These are phyloP conservation scores for Eragrostis curvula DNA, from an alignment of 176 grass and related monocot genomes.

Conservation along the genomic window DNA sequence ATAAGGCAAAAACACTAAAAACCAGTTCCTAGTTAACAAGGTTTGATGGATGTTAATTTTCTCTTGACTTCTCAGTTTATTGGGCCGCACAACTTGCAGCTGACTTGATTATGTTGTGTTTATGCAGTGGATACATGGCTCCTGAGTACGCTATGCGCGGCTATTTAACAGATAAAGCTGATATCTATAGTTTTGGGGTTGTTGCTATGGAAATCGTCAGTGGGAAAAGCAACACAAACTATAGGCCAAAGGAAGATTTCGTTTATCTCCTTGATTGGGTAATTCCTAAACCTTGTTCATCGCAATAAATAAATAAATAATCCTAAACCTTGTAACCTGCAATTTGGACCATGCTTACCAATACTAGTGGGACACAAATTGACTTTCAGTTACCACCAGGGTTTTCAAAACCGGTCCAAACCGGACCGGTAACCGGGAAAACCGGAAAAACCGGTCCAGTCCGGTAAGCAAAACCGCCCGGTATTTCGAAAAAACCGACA, in stretches of 20 bases:
- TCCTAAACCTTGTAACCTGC: conserved; percentile 11
- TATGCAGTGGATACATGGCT: conserved; percentile 94
- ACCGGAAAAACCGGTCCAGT: too few species aligned
- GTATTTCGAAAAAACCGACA: too few species aligned
- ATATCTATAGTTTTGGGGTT: conserved; percentile 93
- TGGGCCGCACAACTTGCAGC: conserved; percentile 18
- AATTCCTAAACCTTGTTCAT: conserved; percentile 42
- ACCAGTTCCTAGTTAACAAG: neutral
- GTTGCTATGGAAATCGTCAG: conserved; percentile 92
- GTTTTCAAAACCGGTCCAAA: too few species aligned
- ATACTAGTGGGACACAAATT: neutral
- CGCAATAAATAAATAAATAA: conserved; percentile 7
- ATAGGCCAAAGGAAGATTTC: conserved; percentile 90
- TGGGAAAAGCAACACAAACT: conserved; percentile 96
- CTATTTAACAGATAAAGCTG: conserved; percentile 94
- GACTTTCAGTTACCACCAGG: conserved; percentile 11
- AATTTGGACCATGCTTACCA: conserved; percentile 20
- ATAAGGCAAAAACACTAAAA: conserved; percentile 4
- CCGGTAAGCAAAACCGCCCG: too few species aligned
- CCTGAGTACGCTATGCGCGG: conserved; percentile 98
- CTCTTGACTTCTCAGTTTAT: neutral
- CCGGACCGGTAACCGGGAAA: too few species aligned
- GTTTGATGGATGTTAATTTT: conserved; percentile 23
- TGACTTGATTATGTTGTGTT: conserved; percentile 32
- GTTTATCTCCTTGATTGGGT: conserved; percentile 98